Conservation (phyloP, 2,329 filamentous ascomycete genomes). For the Colletotrichum magnum region DNA sequence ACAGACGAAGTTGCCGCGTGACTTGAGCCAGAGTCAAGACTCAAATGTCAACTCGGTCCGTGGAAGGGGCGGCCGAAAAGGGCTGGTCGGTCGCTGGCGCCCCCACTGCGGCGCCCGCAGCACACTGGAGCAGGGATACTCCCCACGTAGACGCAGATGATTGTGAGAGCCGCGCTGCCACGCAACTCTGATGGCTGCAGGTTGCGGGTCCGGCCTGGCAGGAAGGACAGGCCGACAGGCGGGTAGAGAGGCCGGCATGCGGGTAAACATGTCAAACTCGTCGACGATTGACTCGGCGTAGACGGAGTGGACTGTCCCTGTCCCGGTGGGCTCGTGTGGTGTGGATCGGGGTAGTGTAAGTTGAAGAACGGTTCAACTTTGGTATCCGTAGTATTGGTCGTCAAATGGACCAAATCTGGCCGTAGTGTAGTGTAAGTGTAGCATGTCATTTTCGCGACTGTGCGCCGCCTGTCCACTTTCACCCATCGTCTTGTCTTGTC, state of each 20-base stretch:
- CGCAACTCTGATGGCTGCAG: conserved; percentile 15
- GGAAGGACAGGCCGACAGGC: conserved; percentile 3
- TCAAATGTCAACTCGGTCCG: conserved; percentile 4
- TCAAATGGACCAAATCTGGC: conserved; percentile 1
- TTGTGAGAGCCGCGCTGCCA: conserved; percentile 23
- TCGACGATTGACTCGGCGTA: conserved; percentile 7
- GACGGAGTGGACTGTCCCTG: neutral
- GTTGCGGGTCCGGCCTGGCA: conserved; percentile 2
- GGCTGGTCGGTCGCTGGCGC: neutral
- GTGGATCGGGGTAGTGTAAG: conserved; percentile 3
- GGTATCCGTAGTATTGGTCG: neutral
- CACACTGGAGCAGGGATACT: neutral
- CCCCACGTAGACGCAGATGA: conserved; percentile 13
- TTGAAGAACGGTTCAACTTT: conserved; percentile 1
- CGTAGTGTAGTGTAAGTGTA: neutral
- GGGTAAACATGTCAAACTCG: conserved; percentile 11
- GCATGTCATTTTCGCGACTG: conserved; percentile 17
- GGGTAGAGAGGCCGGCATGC: conserved; percentile 4
- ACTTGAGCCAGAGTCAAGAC: neutral
- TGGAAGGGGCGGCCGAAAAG: too few species aligned
- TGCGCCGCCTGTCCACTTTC: conserved; percentile 21
- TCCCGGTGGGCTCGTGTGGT: neutral
- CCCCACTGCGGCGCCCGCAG: conserved; percentile 10
- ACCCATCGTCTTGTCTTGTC: neutral
- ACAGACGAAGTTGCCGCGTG: neutral